Conservation (phyloP, 257 asterid species). For the Nicotiana obtusifolia region DNA sequence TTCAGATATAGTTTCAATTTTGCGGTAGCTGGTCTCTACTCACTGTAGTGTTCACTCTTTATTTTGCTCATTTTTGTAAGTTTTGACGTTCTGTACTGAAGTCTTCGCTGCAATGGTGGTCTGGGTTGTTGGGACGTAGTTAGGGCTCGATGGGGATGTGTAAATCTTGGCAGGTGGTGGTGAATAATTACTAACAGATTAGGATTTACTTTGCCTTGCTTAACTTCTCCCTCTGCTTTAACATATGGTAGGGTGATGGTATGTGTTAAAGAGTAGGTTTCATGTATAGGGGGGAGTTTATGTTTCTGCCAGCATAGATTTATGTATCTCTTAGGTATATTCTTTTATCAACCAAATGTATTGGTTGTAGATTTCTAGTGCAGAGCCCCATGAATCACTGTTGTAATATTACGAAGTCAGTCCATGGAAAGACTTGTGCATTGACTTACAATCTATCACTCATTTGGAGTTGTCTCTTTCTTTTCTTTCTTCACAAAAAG, state of each 20-base stretch:
- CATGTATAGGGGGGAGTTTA: background rate
- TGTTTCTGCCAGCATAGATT: background rate
- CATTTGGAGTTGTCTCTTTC: background rate
- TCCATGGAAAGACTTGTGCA: background rate
- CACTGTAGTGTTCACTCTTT: background rate
- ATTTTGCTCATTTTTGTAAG: background rate
- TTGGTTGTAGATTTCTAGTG: background rate
- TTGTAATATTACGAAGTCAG: background rate
- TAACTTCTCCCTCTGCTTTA: conserved; percentile 1
- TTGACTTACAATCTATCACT: background rate
- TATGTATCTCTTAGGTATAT: background rate
- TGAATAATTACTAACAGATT: conserved; percentile 9
- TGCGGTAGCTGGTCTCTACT: conserved; percentile 3
- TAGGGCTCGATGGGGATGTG: conserved; percentile 10
- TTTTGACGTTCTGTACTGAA: background rate
- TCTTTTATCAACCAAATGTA: conserved; percentile 7
- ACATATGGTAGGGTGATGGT: background rate
- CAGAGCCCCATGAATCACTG: background rate
- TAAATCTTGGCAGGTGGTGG: conserved; percentile 17
- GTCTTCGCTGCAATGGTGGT: conserved; percentile 4
- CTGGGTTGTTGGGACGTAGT: background rate
- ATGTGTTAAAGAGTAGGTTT: background rate
- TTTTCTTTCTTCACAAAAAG: too few relatives aligned
- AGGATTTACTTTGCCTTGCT: conserved; percentile 3
- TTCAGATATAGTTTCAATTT: conserved; percentile 11